Evolutionary conservation across 305 asterid genomes (phyloP), one percentile per base, ranked within the genome.

Genomic region (Vinca major): DNA sequence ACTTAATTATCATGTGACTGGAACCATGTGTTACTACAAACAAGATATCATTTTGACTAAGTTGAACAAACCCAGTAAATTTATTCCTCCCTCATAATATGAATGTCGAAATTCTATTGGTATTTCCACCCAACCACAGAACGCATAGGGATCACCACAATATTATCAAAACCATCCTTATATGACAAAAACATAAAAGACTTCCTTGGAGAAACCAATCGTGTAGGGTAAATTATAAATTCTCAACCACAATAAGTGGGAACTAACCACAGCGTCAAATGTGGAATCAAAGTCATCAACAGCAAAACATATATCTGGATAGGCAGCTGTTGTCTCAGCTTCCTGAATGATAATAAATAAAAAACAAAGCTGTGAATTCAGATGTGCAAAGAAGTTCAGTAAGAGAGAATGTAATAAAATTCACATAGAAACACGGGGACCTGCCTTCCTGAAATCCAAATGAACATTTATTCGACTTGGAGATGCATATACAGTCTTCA

Each of bases 271-370:
- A 49, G 96, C 92, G 77, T 93, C 99, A 73, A 89, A 90, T 62
- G 99, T 93, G 77, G 96, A 93, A 83, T 93, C 99, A 68, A 87
- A 93, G 74, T 93, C 99, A 76, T 93, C 99, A 70, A 93, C 97
- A 43, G 99, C 97, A 85, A 93, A 93, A 79, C 95, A 93, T 74
- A 93, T 87, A 69, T 90, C 99, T 71, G 99, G 99, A 83, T 93
- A 93, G 71, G 99, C 97, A 65, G 96, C 85, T 51, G 83, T 79
- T 48, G 99, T 93, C 80, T 93, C 96, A 60, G 81, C 92, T 86
- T 91, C 99, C 99, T 93, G 92, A 74, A 76, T 62, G 75, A 74
- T 77, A 53, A 72, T 41, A 2, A 11, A 33, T 8, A 62, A 10
- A 71, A 54, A 77, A 41, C 2, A 14, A 14, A 49, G 16, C 53